Percentiles rank a stretch among this genome's conserved stretches.
Evolutionary conservation across 139 green algal genomes (phyloP).

Genomic region (Chlamydomonas eustigma): DNA sequence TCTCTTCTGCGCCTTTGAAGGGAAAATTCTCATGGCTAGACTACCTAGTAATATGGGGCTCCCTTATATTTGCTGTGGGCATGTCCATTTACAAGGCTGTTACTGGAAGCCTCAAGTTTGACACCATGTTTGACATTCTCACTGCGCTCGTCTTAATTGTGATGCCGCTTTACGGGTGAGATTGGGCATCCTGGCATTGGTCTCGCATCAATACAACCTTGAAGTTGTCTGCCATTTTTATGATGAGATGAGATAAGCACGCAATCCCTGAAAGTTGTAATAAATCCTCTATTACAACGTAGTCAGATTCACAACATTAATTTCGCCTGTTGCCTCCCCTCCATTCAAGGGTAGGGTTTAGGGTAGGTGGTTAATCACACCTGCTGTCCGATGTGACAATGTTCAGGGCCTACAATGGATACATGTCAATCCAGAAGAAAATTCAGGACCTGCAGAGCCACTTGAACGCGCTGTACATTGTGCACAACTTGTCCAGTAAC

Average conservation of each 20-base stretch:
- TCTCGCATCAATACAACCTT: too few species aligned
- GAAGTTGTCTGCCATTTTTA: too few species aligned
- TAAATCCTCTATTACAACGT: too few species aligned
- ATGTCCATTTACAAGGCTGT: background rate
- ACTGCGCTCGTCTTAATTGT: conserved; percentile 5
- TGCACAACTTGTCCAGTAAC: conserved; percentile 6
- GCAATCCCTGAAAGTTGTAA: too few species aligned
- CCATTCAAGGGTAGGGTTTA: too few species aligned
- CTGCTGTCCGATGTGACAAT: background rate
- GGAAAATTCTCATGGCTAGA: conserved; percentile 12
- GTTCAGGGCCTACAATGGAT: background rate
- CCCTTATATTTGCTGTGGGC: background rate
- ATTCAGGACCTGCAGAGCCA: conserved; percentile 5
- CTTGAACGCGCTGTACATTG: background rate
- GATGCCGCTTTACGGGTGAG: conserved; percentile 9
- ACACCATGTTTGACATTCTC: background rate
- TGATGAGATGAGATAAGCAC: too few species aligned
- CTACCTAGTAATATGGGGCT: conserved; percentile 5
- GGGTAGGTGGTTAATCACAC: too few species aligned
- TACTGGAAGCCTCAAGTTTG: background rate
- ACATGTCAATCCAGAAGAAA: conserved; percentile 1
- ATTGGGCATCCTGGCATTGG: too few species aligned
- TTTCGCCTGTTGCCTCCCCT: too few species aligned
- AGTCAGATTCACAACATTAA: too few species aligned
- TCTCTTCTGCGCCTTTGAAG: too few species aligned